Evolutionary conservation across 2,329 filamentous ascomycete genomes (phyloP).

Genomic region (Neobulgaria alba): DNA sequence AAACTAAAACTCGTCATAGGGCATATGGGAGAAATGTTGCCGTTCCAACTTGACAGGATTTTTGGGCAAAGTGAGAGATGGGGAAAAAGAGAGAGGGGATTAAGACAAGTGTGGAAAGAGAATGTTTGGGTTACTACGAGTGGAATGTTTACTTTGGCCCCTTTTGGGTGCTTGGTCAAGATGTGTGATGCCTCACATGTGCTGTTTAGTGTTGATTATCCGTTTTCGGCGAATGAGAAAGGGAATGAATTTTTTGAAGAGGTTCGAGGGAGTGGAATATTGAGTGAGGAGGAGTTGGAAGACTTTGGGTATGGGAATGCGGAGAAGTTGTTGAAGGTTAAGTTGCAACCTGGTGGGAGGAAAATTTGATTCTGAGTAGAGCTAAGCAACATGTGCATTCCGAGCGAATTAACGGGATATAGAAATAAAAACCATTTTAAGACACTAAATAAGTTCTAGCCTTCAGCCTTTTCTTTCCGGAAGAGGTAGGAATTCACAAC

Average conservation of each 20-base stretch:
- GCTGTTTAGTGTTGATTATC: constrained; percentile 50
- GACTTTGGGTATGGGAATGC: constrained; percentile 43
- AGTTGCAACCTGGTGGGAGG: too few species aligned
- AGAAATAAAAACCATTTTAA: too few species aligned
- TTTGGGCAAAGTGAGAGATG: constrained; percentile 23
- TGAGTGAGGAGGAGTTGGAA: constrained; percentile 40
- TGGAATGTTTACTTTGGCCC: constrained; percentile 42
- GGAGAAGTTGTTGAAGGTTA: constrained; percentile 35
- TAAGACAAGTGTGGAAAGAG: constrained; percentile 43
- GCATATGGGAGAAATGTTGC: constrained; percentile 45
- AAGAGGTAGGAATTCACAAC: too few species aligned
- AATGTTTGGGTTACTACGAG: constrained; percentile 52
- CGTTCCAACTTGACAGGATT: constrained; percentile 44
- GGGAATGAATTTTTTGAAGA: constrained; percentile 40
- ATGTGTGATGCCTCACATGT: constrained; percentile 42
- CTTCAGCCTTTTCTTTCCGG: too few species aligned
- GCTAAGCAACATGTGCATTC: too few species aligned
- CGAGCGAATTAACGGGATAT: too few species aligned
- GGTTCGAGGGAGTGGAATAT: constrained; percentile 39
- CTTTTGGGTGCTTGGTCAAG: constrained; percentile 36
- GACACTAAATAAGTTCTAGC: too few species aligned
- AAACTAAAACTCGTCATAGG: constrained; percentile 45
- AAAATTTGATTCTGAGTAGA: too few species aligned
- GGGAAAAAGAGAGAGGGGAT: constrained; percentile 27
- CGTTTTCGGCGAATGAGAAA: constrained; percentile 41